Evolutionary conservation across 495 filamentous ascomycete genomes (phyloP), one percentile per base, ranked within the genome.

Genomic region (Aspergillus baeticus): DNA sequence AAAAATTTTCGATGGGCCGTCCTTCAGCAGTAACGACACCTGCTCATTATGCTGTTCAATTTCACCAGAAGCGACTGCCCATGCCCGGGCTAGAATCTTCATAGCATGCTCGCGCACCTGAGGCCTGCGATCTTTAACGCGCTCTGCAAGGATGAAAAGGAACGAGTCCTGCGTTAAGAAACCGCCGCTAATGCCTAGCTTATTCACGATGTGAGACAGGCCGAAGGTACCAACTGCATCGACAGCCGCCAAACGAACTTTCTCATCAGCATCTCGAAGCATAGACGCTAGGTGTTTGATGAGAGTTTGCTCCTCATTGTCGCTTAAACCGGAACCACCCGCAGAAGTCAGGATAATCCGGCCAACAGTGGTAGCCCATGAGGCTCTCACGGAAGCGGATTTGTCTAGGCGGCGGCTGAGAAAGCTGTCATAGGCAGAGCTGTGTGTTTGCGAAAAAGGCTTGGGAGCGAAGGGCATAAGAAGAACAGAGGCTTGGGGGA

Each of bases 21-120:
- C 86, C 13, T 86, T 86, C 10, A 99, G 73, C 11, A 91, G 77
- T 20, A 82, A 76, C 5, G 77, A 80, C 14, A 96, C 85, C 7
- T 81, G 72, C 59, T 96, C 91, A 59, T 93, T 87, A 15, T 89
- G 90, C 39, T 85, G 84, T 38, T 89, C 86, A 58, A 99, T 87
- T 57, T 96, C 92, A 18, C 91, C 89, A 17, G 84, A 84, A 1
- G 90, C 93, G 46, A 93, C 91, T 10, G 87, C 94, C 94, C 94
- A 99, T 38, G 96, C 87, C 43, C 87, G 85, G 17, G 84, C 88
- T 11, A 98, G 72, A 26, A 91, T 80, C 34, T 82, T 86, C 85
- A 96, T 96, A 26, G 88, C 92, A 58, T 91, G 92, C 48, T 86
- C 83, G 48, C 93, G 86, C 11, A 99, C 87, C 33, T 81, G 79